Evolutionary conservation across 345 rosid species (phyloP).

Genomic region (Raphanus raphanistrum): DNA sequence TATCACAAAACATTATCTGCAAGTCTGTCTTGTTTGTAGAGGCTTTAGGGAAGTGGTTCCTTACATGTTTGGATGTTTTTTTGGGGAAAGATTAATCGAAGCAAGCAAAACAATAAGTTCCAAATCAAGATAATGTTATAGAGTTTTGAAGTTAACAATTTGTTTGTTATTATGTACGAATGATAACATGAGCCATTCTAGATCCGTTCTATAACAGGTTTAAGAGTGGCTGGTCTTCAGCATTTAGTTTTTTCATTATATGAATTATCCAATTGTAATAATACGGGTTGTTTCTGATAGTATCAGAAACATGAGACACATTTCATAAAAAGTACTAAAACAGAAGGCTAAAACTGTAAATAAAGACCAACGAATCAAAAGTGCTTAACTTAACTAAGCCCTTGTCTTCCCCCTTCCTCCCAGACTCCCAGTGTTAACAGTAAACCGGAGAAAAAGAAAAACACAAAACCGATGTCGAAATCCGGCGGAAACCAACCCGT

Average conservation of each 20-base stretch:
- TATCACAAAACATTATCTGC: conserved; percentile 2
- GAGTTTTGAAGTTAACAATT: neutral
- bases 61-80: neutral
- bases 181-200: neutral
- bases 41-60: conserved; percentile 16
- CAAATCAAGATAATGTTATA: neutral
- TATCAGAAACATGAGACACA: neutral
- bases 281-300: neutral
- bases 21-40: neutral
- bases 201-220: neutral
- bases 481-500: conserved; percentile 45
- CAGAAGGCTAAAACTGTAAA: neutral
- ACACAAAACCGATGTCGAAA: conserved; percentile 24
- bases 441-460: neutral
- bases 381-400: neutral
- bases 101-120: neutral
- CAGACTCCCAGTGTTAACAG: neutral
- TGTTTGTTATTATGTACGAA: neutral
- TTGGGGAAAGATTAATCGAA: neutral
- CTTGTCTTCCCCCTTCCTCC: neutral
- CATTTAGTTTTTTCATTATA: too few relatives aligned
- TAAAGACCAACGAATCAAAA: neutral
- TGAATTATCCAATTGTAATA: neutral
- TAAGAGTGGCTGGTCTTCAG: too few relatives aligned
- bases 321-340: neutral